These are phyloP conservation scores for Pseudocercospora musae DNA, from an alignment of 2,329 filamentous ascomycete species.

Conservation along the genomic window DNA sequence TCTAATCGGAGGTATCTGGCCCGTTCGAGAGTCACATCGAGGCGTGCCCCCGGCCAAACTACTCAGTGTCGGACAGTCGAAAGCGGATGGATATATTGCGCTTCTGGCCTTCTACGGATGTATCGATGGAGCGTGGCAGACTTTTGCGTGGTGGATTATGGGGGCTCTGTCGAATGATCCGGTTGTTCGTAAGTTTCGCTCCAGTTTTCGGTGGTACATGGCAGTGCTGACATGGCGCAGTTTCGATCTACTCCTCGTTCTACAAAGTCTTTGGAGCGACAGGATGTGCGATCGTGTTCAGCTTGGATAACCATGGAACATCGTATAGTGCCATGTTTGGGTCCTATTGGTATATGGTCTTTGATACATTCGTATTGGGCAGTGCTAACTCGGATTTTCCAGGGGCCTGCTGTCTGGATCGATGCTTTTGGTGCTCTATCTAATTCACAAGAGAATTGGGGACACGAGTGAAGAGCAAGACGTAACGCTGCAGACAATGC, in stretches of 20 bases:
- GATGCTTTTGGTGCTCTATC: neutral
- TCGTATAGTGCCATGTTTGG: neutral
- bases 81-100: neutral
- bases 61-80: neutral
- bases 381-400: neutral
- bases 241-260: conserved; percentile 1
- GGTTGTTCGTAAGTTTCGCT: neutral
- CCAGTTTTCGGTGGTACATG: neutral
- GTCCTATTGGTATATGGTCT: neutral
- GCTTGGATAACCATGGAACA: neutral
- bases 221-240: neutral
- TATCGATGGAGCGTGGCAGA: conserved; percentile 5
- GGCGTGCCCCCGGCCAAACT: conserved; percentile 1
- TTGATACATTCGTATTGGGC: no score
- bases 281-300: conserved; percentile 2
- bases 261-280: conserved; percentile 1
- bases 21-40: neutral
- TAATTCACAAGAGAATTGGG: neutral
- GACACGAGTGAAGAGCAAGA: neutral
- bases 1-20: conserved; percentile 2
- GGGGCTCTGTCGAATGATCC: conserved; percentile 4
- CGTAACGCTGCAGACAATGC: neutral
- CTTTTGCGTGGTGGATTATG: conserved; percentile 5
- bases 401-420: neutral
- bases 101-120: neutral